phyloP scores from a whole-genome alignment of 2,329 filamentous ascomycete species.

The Microcyclospora pomicola region DNA sequence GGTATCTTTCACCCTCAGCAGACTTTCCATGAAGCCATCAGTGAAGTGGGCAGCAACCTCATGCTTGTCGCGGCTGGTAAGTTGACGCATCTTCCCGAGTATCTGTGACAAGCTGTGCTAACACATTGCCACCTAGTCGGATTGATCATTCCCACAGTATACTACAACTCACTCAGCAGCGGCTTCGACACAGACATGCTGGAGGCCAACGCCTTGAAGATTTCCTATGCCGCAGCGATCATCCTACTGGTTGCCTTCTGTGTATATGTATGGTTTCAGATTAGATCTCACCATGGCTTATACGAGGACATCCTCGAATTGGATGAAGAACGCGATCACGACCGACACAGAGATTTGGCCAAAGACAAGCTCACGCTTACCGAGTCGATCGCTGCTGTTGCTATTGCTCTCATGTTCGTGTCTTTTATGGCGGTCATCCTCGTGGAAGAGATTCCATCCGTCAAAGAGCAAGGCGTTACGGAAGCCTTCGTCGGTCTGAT shows the following conservation, averaged over 20 bases:
- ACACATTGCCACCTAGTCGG: conserved; percentile 22
- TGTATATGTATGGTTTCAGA: conserved; percentile 54
- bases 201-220: conserved; percentile 40
- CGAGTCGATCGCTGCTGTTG: conserved; percentile 54
- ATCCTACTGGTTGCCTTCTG: conserved; percentile 57
- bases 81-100: not conserved
- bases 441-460: conserved; percentile 57
- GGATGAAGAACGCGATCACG: conserved; percentile 55
- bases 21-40: conserved; percentile 60
- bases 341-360: conserved; percentile 44
- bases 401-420: conserved; percentile 53
- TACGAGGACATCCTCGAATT: conserved; percentile 61
- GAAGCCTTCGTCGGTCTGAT: conserved; percentile 57
- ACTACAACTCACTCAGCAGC: conserved; percentile 32
- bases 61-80: conserved; percentile 54
- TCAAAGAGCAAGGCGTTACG: conserved; percentile 34
- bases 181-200: conserved; percentile 28
- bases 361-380: conserved; percentile 61
- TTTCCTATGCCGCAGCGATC: conserved; percentile 58
- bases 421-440: conserved; percentile 61
- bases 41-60: conserved; percentile 64
- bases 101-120: not conserved
- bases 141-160: conserved; percentile 37
- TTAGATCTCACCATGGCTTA: conserved; percentile 60
- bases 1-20: conserved; percentile 56